Base-by-base conservation (phyloP, 2,329 filamentous ascomycete species). In the Cladosporium sp. region DNA sequence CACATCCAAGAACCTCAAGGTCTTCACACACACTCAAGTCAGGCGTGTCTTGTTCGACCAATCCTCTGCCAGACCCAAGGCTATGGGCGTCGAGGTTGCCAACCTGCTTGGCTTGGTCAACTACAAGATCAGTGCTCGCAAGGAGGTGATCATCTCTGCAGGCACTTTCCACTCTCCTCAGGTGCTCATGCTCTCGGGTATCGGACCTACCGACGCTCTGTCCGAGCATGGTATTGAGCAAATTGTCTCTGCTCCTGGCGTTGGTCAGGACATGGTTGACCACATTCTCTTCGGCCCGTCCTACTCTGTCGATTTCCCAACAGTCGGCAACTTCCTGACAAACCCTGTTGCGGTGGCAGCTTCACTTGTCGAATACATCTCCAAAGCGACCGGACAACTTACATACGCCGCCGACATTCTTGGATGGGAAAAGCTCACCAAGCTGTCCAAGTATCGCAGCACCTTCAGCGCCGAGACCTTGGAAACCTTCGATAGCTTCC, bases 141-240 rank as follows among this genome's bases (percentile, higher is more conserved):
- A 74, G 39, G 76, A 78, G 60, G 73, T 78, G 17, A 75, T 79
- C 22, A 54, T 78, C 1, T 75, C 75, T 0, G 75, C 74, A 0
- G 76, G 76, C 20, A 66, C 70, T 1, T 76, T 77, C 58, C 73
- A 75, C 34, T 75, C 72, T 2, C 76, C 75, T 0, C 75, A 77
- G 55, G 64, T 71, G 2, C 56, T 70, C 22, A 68, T 68, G 67
- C 59, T 70, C 1, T 70, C 67, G 19, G 70, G 68, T n/a, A 61
- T 70, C 48, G 64, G 66, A 10, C 64, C 63, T 12, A 68, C 68
- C 0, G 66, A 68, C 3, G 65, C 66, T 2, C 63, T 77, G 15
- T 55, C 63, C 15, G 39, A 66, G 7, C 60, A 68, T 34, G 59
- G 60, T 8, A 75, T 76, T 40, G 58, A 62, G 0, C 53, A 70